phyloP scores from a whole-genome alignment of 371 early-diverging fungal genomes.

The Catenaria anguillulae region DNA sequence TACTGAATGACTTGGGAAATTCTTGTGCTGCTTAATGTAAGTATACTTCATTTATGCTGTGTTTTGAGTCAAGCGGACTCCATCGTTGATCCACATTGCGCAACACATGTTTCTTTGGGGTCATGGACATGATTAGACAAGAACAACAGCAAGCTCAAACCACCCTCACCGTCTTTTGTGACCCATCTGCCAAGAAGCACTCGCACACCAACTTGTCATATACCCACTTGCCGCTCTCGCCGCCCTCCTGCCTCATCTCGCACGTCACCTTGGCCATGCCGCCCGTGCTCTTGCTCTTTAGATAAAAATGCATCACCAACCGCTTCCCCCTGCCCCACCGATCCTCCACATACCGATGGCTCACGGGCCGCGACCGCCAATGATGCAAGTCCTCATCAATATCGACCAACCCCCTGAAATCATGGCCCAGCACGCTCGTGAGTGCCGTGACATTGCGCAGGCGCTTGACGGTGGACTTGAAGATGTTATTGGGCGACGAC shows the following conservation, averaged over 20 bases:
- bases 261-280: not conserved
- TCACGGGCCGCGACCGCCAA: not conserved
- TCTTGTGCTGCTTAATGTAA: no score
- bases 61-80: no score
- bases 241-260: no score
- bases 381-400: not conserved
- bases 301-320: not conserved
- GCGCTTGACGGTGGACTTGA: not conserved
- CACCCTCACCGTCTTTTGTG: no score
- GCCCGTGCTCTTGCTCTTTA: not conserved
- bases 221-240: no score
- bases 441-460: not conserved
- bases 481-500: not conserved
- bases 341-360: not conserved
- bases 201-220: no score
- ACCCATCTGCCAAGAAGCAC: no score
- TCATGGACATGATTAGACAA: no score
- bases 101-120: no score
- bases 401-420: not conserved
- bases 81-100: no score
- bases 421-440: not conserved
- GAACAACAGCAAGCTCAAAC: no score
- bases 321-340: not conserved
- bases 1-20: slow-evolving; percentile 18
- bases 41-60: no score